A percentile compares a stretch with the other conserved stretches of the same genome.
These are phyloP conservation scores for Jaltomata sinuosa DNA, from an alignment of 257 asterid species.

Conservation along the genomic window DNA sequence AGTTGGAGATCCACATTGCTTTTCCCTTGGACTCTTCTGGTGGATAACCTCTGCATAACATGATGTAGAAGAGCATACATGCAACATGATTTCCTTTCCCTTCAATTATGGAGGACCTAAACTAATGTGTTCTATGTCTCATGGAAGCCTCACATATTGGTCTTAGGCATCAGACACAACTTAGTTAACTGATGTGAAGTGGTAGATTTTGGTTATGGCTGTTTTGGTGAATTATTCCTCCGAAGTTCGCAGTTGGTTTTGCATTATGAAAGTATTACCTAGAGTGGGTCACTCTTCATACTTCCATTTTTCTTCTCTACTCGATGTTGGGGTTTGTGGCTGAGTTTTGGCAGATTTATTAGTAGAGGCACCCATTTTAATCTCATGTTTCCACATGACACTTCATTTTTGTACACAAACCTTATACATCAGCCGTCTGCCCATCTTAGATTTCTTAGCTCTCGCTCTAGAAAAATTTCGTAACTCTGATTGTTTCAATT, in stretches of 20 bases:
- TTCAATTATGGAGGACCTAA: neutral
- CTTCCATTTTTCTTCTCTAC: neutral
- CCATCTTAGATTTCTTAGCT: neutral
- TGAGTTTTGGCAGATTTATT: neutral
- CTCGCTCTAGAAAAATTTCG: neutral
- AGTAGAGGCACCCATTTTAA: neutral
- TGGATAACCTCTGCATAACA: neutral
- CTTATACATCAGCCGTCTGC: neutral
- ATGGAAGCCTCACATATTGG: neutral
- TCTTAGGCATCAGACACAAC: neutral
- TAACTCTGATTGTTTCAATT: neutral
- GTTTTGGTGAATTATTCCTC: neutral
- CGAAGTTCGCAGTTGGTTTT: neutral
- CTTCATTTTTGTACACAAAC: neutral
- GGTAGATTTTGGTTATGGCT: neutral
- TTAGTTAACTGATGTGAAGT: neutral
- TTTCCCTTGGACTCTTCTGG: neutral
- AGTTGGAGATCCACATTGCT: neutral
- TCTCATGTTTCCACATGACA: neutral
- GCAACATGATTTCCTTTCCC: neutral
- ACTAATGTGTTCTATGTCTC: neutral
- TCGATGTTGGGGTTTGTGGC: neutral
- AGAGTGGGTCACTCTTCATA: neutral
- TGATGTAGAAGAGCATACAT: neutral
- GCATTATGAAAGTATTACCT: neutral